Base-by-base conservation (phyloP, 1,284 basidiomycete genomes). In the Ceratobasidium theobromae region DNA sequence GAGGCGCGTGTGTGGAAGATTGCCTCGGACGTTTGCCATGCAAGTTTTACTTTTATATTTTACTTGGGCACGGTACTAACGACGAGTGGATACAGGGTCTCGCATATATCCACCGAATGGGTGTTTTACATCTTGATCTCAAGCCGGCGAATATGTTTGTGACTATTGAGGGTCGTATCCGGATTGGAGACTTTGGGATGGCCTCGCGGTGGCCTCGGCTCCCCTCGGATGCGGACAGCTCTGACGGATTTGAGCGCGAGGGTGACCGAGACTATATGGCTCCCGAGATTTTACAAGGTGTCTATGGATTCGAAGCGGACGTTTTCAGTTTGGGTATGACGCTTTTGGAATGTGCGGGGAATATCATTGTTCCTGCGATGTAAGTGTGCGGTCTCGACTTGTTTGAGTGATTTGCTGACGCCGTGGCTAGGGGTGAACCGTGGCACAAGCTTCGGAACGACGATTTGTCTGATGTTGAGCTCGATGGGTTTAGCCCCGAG, bases 181-280 rank as follows among this genome's bases (percentile, higher is more conserved):
- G 95, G 81, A 95, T 99, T 74, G 95, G 95, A 14, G 97, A 99
- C 77, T 99, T 99, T 81, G 97, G 97, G n/a, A 89, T 98, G 83
- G 95, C 95, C 4, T 89, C 91, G 1, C 72, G 91, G 55, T 93
- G 90, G 88, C 93, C 92, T 1, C 81, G 93, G 48, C 68, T 76
- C 3, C 69, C 70, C 6, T 74, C 77, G 12, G 73, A 73, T 8
- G 74, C 74, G 2, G 41, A 65, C 76, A 78, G 40, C 70, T 78
- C 72, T 66, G 82, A 82, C 67, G 86, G 84, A 45, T 94, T 94
- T 73, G 95, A 97, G 77, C 84, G 95, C 23, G 97, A 99, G 77
- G 97, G 97, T 9, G 97, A 99, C 77, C 91, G 98, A 73, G 83
- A 97, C 70, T 99, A 99, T 79, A 86, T 99, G 78, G 95, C 97